phyloP scores from a whole-genome alignment of 345 rosid genomes.

The Salix dunnii region DNA sequence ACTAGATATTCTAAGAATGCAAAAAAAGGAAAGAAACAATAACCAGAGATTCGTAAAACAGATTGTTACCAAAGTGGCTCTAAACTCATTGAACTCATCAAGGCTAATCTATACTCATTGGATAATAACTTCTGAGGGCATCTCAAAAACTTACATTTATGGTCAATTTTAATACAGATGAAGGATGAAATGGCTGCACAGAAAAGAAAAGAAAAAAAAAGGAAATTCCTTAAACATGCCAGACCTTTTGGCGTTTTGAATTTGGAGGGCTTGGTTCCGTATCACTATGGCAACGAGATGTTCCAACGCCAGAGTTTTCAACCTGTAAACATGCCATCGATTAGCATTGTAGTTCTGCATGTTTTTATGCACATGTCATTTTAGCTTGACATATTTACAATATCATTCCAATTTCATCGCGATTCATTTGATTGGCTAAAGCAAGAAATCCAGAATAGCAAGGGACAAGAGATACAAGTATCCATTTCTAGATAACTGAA shows the following conservation, averaged over 20 bases:
- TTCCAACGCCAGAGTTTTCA: slow-evolving; percentile 34
- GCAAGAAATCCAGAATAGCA: background rate
- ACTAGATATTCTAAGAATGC: background rate
- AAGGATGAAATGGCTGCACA: background rate
- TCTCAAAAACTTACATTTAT: background rate
- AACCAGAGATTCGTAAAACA: background rate
- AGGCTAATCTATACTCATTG: background rate
- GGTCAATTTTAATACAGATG: background rate
- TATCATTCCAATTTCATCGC: background rate
- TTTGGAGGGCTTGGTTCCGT: slow-evolving; percentile 35
- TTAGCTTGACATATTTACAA: background rate
- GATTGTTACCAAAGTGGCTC: background rate
- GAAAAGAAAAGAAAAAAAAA: background rate
- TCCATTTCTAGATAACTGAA: background rate
- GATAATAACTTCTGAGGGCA: background rate
- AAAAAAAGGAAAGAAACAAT: background rate
- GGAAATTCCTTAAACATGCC: background rate
- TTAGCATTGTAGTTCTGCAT: slow-evolving; percentile 6
- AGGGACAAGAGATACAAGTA: background rate
- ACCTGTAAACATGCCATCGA: slow-evolving; percentile 32
- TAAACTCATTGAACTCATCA: background rate
- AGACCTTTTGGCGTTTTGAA: slow-evolving; percentile 64
- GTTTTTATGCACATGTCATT: background rate
- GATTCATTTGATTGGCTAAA: background rate
- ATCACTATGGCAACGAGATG: slow-evolving; percentile 31